Evolutionary conservation across 345 rosid genomes (phyloP).

Genomic region (Linum trigynum): DNA sequence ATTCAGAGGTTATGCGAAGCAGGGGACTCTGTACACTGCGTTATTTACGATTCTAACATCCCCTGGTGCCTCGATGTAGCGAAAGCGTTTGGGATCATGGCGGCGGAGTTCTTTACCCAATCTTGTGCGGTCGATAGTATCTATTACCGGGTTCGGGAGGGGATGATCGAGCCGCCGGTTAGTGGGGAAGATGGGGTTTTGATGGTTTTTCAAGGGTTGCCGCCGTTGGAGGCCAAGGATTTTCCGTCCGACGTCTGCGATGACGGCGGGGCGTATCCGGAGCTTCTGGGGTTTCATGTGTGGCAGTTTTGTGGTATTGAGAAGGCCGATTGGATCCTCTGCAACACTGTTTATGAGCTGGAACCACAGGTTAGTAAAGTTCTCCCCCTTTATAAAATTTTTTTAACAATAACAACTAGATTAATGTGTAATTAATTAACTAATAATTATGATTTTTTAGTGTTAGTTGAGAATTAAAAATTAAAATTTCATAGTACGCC

Average conservation of each 20-base stretch:
- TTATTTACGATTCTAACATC: conserved; percentile 21
- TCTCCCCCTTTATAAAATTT: too few species aligned
- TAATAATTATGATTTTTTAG: too few species aligned
- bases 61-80: conserved; percentile 33
- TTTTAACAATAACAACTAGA: too few species aligned
- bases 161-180: conserved; percentile 18
- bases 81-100: conserved; percentile 15
- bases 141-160: conserved; percentile 22
- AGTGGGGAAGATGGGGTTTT: neutral
- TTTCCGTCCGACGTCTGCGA: conserved; percentile 19
- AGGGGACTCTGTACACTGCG: conserved; percentile 1
- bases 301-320: conserved; percentile 8
- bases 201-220: conserved; percentile 24
- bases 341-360: conserved; percentile 16
- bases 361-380: conserved; percentile 1
- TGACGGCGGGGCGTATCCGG: conserved; percentile 20
- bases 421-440: too few species aligned
- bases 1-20: conserved; percentile 10
- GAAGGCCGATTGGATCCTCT: conserved; percentile 24
- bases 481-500: neutral
- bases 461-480: too few species aligned
- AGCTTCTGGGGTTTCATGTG: neutral
- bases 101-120: conserved; percentile 27
- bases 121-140: conserved; percentile 27
- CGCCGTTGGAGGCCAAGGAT: conserved; percentile 16